A percentile compares a stretch with the other conserved stretches of the same genome.
phyloP scores from a whole-genome alignment of 2,329 filamentous ascomycete genomes.

The Fusarium sp. region DNA sequence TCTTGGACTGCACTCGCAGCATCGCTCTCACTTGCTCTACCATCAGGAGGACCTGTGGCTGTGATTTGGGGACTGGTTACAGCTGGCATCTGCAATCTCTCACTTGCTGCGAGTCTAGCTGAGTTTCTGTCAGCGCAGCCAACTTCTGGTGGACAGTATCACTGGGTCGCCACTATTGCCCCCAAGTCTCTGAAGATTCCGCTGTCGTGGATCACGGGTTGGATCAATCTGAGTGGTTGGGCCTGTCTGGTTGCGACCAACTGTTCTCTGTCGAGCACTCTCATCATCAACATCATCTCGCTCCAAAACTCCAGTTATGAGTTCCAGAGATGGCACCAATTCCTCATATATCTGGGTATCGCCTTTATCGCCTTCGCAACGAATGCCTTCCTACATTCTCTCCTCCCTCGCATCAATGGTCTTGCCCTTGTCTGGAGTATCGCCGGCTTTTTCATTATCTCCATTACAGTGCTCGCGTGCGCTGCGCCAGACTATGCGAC shows the following conservation, averaged over 20 bases:
- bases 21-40: conserved; percentile 60
- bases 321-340: conserved; percentile 73
- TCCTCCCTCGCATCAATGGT: conserved; percentile 62
- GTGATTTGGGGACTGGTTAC: conserved; percentile 71
- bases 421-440: conserved; percentile 76
- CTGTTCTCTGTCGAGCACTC: conserved; percentile 71
- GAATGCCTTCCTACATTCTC: conserved; percentile 46
- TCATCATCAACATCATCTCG: conserved; percentile 72
- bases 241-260: conserved; percentile 71
- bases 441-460: conserved; percentile 73
- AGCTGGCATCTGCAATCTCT: conserved; percentile 48
- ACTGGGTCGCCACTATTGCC: conserved; percentile 69
- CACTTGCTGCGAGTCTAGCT: conserved; percentile 70
- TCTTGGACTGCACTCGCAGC: conserved; percentile 58
- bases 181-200: conserved; percentile 29
- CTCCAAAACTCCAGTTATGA: conserved; percentile 66
- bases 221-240: conserved; percentile 77
- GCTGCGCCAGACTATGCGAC: conserved; percentile 67
- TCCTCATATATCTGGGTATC: conserved; percentile 59
- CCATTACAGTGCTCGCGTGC: conserved; percentile 72
- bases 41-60: conserved; percentile 67
- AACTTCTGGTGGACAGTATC: conserved; percentile 70
- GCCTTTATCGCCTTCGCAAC: conserved; percentile 42
- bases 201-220: conserved; percentile 52
- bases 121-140: conserved; percentile 74